Base-by-base conservation (phyloP, 2,329 filamentous ascomycete genomes). In the Alternaria ethzedia region DNA sequence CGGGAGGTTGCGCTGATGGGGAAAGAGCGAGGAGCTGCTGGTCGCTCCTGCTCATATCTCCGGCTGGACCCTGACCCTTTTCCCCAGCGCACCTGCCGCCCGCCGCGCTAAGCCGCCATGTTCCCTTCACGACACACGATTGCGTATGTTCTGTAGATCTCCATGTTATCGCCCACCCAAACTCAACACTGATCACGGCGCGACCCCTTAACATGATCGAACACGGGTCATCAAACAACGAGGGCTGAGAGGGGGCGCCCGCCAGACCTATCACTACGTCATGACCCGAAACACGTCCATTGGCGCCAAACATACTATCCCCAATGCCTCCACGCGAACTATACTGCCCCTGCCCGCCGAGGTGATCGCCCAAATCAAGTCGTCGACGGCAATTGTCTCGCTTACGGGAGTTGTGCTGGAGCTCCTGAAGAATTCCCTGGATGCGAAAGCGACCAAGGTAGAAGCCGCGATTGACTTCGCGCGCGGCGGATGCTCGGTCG, bases 361-460 rank as follows among this genome's bases (percentile, higher is more conserved):
- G 69, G 92, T 91, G 60, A 85, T 89, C 71, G 88, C 90, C 51
- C 92, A 94, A 77, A 90, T 99, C 81, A 92, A 90, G 76, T 97
- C 95, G 1, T 96, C 95, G 0, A 88, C 89, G n/a, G 84, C 87
- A 59, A 90, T 98, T 70, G 91, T 89, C 2, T 91, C 89, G 47
- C 83, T 98, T 30, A 90, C 90, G 70, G 86, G 83, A 25, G 93
- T 92, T 5, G 83, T 92, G 13, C 83, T 88, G 59, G 92, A 91
- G 49, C 85, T 98, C 10, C 71, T 96, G 25, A 89, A 91, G 77
- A 99, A 99, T 78, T 88, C 93, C 0, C 84, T 99, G 12, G 96
- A 99, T 82, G 93, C 94, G 5, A 82, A 83, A 49, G 90, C 94
- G 15, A 86, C 84, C 32, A 91, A 86, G 59, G 81, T 97, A 65